Base-by-base conservation (phyloP, 352 stramenopile species). In the Plasmopara viticola region DNA sequence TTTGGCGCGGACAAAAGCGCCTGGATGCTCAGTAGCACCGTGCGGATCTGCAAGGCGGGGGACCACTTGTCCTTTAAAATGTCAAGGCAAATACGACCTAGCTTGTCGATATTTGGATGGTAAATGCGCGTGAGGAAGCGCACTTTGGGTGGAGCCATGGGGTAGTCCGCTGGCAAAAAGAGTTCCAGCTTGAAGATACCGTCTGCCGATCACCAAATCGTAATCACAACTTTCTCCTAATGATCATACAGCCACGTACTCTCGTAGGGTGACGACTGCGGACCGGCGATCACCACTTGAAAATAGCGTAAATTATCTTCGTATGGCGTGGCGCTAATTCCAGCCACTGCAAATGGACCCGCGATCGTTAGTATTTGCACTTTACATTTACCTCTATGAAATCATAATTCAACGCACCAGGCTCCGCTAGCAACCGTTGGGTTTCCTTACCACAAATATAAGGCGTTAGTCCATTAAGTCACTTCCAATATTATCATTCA, bases 1-100 rank as follows among this genome's bases (percentile, higher is more conserved):
- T 99, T 98, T 1, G 95, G 95, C 17, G 93, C 94, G 47, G 84
- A 97, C 47, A 99, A 73, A 47, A 98, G 79, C 18, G 95, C 82
- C 66, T 99, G 96, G 67, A 99, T 98, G 60, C 85, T 97, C 49
- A 98, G 73, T 14, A 99, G 75, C 45, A 99, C 95, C 2, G 95
- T 99, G 64, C 95, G 78, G 70, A 99, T 99, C 81, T 98, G 95
- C 39, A 99, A 81, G n/a, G 95, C 95, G 0, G 96, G 96, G 47
- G 90, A 98, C 96, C 96, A 99, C 74, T 99, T 98, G 78, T 98
- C 95, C 72, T 99, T 99, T 52, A 99, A 78, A 67, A 99, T 98
- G 65, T 99, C 96, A 42, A 99, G 83, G 60, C 96, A 99, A 69
- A 99, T 99, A 52, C 95, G 77, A 17, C 95, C 95, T 10, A 98